phyloP scores from a whole-genome alignment of 179 eudicot genomes.

The Nepenthes alata region DNA sequence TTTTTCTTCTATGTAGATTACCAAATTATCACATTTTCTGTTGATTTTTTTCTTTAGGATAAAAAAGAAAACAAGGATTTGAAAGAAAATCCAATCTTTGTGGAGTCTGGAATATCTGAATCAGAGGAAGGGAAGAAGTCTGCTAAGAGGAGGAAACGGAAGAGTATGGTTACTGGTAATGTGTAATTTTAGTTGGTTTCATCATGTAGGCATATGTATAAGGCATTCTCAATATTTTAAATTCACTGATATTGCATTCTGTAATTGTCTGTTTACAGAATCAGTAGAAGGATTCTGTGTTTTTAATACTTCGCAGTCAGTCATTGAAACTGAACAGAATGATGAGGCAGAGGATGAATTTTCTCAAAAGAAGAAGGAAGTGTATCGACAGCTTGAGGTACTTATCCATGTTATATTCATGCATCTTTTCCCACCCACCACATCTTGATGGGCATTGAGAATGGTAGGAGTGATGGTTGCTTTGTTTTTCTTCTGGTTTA shows the following conservation, averaged over 20 bases:
- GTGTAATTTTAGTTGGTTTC: not conserved
- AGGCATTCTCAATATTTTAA: not conserved
- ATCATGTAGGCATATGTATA: not conserved
- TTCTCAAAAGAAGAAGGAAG: conserved; percentile 46
- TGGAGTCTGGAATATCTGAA: conserved; percentile 13
- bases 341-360: conserved; percentile 22
- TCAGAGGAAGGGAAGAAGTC: conserved; percentile 21
- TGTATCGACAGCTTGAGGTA: conserved; percentile 74
- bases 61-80: conserved; percentile 33
- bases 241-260: not conserved
- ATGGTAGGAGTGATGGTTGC: not conserved
- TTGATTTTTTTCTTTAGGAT: conserved; percentile 25
- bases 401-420: not conserved
- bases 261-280: conserved; percentile 17
- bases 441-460: not conserved
- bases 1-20: not conserved
- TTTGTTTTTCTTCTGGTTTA: conserved; percentile 1
- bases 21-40: not conserved
- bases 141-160: conserved; percentile 72
- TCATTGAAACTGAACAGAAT: conserved; percentile 19
- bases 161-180: conserved; percentile 35
- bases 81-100: conserved; percentile 15
- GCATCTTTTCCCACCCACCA: not conserved
- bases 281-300: conserved; percentile 80
- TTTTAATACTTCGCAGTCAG: conserved; percentile 47